phyloP scores from a whole-genome alignment of 2,329 filamentous ascomycete genomes.

The Ophiocordyceps camponoti-rufipedis region DNA sequence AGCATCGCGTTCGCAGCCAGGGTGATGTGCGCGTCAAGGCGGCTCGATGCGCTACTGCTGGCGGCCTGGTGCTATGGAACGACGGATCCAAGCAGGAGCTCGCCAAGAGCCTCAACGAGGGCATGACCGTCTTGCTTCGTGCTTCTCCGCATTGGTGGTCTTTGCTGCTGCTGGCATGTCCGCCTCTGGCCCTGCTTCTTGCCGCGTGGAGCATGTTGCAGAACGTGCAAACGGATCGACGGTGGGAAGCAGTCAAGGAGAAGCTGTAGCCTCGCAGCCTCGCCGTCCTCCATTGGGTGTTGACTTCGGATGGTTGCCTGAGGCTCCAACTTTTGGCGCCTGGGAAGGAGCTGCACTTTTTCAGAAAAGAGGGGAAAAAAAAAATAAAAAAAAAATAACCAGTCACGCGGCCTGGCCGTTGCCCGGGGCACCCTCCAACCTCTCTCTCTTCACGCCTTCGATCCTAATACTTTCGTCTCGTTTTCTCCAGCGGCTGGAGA shows the following conservation, averaged over 20 bases:
- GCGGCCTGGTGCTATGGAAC: conserved; percentile 79
- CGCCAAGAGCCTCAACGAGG: conserved; percentile 43
- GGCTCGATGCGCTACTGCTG: conserved; percentile 48
- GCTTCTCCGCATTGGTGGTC: conserved; percentile 70
- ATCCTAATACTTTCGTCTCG: too few relatives aligned
- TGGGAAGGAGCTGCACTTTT: not conserved
- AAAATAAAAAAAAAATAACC: not conserved
- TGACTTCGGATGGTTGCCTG: not conserved
- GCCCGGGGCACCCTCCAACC: not conserved
- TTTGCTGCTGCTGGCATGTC: conserved; percentile 49
- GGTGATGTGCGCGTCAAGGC: conserved; percentile 75
- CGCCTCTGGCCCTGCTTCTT: conserved; percentile 52
- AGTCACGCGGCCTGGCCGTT: not conserved
- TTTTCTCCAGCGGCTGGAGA: too few relatives aligned
- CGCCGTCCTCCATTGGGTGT: not conserved
- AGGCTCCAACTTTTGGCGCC: not conserved
- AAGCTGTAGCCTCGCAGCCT: conserved; percentile 1
- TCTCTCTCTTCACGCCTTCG: too few relatives aligned
- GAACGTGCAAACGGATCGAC: conserved; percentile 50
- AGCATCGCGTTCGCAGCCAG: conserved; percentile 74
- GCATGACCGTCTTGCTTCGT: conserved; percentile 42
- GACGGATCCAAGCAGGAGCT: conserved; percentile 59
- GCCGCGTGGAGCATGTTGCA: conserved; percentile 56
- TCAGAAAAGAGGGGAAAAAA: not conserved
- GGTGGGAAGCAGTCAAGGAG: conserved; percentile 44